Percentiles rank a stretch among this genome's conserved stretches.
phyloP scores from a whole-genome alignment of 129 eudicot species.

The Centella asiatica region DNA sequence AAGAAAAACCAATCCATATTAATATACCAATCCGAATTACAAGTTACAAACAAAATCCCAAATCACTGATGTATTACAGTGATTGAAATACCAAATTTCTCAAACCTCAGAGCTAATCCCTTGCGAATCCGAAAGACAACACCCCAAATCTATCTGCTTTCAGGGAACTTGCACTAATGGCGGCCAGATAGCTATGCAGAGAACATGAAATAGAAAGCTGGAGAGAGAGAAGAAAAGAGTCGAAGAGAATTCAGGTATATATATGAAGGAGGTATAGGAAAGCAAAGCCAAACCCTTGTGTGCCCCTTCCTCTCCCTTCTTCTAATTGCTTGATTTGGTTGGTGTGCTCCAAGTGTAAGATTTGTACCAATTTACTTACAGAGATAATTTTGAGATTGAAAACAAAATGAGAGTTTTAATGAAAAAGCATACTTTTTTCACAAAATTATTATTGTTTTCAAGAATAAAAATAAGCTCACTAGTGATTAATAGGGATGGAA shows the following conservation, averaged over 20 bases:
- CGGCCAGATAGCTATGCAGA: neutral
- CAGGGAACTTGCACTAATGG: conserved; percentile 23
- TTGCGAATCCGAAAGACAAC: conserved; percentile 21
- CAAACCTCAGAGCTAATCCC: conserved; percentile 35
- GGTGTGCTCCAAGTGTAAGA: conserved; percentile 27
- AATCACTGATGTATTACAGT: conserved; percentile 26
- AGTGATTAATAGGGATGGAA: too few relatives aligned
- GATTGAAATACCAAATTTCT: conserved; percentile 21
- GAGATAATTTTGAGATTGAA: too few relatives aligned
- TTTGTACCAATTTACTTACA: conserved; percentile 16
- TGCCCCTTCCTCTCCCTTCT: conserved; percentile 19
- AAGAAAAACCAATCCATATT: neutral
- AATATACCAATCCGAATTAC: neutral
- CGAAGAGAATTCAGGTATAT: conserved; percentile 63
- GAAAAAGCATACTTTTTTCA: too few relatives aligned
- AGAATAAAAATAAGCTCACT: too few relatives aligned
- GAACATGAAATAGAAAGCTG: conserved; percentile 10
- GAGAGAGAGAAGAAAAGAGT: conserved; percentile 35
- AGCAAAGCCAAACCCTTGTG: conserved; percentile 40
- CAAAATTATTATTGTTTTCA: too few relatives aligned
- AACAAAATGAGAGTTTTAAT: neutral
- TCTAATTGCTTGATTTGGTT: neutral
- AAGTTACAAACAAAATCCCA: conserved; percentile 14
- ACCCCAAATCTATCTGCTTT: conserved; percentile 33
- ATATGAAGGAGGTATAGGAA: conserved; percentile 16